phyloP scores from a whole-genome alignment of 257 asterid species.

The Nicotiana tomentosiformis region DNA sequence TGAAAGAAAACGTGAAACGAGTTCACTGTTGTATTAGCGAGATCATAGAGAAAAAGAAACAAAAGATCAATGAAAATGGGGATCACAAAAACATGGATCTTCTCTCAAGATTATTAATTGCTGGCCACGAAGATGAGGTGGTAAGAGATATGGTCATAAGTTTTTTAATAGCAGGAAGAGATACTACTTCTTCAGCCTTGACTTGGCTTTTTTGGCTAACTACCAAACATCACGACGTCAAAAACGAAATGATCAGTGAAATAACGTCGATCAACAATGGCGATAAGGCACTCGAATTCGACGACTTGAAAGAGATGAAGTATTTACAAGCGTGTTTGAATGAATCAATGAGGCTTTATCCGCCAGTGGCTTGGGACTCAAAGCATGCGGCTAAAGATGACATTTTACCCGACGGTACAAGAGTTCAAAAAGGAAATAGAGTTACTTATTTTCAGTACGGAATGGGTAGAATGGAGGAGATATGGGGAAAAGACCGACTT shows the following conservation, averaged over 20 bases:
- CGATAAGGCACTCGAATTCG: neutral
- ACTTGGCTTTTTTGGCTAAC: slow-evolving; percentile 2
- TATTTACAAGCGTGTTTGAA: slow-evolving; percentile 51
- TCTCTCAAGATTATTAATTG: neutral
- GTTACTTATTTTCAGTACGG: slow-evolving; percentile 7
- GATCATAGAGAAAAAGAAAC: neutral
- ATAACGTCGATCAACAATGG: neutral
- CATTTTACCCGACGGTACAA: slow-evolving; percentile 67
- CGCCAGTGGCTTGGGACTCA: slow-evolving; percentile 84
- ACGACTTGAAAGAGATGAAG: slow-evolving; percentile 38
- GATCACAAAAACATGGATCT: neutral
- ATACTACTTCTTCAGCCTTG: neutral
- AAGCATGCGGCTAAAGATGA: slow-evolving; percentile 32
- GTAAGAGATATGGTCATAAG: slow-evolving; percentile 26
- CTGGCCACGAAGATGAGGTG: neutral
- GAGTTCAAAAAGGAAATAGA: slow-evolving; percentile 3
- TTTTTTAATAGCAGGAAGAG: slow-evolving; percentile 7
- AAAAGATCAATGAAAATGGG: neutral
- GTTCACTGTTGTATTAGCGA: slow-evolving; percentile 10
- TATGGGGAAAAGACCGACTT: slow-evolving; percentile 21
- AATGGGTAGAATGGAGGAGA: slow-evolving; percentile 16
- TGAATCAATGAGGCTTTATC: slow-evolving; percentile 79
- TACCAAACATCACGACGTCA: neutral
- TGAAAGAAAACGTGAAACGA: slow-evolving; percentile 43
- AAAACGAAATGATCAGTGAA: neutral